Evolutionary conservation across 78 protist genomes (phyloP).

Genomic region (Tieghemostelium lacteum): DNA sequence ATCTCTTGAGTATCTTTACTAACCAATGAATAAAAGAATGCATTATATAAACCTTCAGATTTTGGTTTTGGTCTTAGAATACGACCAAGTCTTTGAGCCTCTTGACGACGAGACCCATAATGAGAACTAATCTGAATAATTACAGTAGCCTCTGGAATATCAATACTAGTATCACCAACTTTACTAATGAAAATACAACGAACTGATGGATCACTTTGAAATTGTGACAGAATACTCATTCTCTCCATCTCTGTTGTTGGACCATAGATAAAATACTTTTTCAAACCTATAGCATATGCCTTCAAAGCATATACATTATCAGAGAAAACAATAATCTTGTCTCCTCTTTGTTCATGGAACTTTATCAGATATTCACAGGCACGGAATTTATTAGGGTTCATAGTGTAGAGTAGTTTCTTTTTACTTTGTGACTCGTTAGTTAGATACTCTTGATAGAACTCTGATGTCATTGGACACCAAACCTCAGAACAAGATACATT

Average conservation of each 20-base stretch:
- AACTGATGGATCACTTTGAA: conserved; percentile 45
- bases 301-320: conserved; percentile 92
- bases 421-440: conserved; percentile 21
- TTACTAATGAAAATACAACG: conserved; percentile 92
- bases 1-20: conserved; percentile 97
- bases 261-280: conserved; percentile 88
- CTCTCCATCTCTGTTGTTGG: conserved; percentile 86
- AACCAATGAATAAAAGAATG: conserved; percentile 98
- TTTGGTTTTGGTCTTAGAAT: conserved; percentile 96
- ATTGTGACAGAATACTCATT: conserved; percentile 56
- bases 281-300: conserved; percentile 86
- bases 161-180: conserved; percentile 98
- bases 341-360: conserved; percentile 93
- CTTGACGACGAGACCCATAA: conserved; percentile 97
- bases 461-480: conserved; percentile 96
- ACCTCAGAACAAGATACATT: conserved; percentile 90
- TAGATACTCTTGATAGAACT: conserved; percentile 90
- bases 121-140: conserved; percentile 97
- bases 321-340: conserved; percentile 96
- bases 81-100: conserved; percentile 99
- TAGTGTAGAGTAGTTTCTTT: conserved; percentile 81
- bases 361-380: conserved; percentile 91
- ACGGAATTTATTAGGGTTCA: conserved; percentile 97
- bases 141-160: conserved; percentile 98
- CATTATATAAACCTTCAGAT: conserved; percentile 91